These are phyloP conservation scores for Erodium texanum DNA, from an alignment of 441 rosid genomes.

Conservation along the genomic window DNA sequence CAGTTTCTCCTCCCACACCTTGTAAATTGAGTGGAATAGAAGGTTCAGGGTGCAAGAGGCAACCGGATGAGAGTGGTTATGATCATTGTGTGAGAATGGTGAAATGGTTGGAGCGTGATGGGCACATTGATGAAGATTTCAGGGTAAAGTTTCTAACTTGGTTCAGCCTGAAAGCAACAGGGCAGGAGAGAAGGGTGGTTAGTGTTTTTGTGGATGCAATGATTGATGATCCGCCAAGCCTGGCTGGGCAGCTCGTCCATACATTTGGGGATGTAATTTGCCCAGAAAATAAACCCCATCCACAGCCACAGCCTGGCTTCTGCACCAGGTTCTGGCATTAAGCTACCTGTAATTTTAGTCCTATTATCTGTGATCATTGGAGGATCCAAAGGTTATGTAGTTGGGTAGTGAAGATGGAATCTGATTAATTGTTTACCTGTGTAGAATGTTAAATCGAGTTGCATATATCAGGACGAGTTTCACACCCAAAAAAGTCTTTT, in stretches of 20 bases:
- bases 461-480: too few species aligned
- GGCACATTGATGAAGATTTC: conserved; percentile 28
- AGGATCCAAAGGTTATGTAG: neutral
- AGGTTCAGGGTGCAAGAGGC: conserved; percentile 17
- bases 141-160: conserved; percentile 33
- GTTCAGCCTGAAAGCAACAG: conserved; percentile 33
- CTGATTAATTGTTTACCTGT: neutral
- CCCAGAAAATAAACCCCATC: conserved; percentile 17
- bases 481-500: too few species aligned
- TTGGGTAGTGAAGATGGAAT: neutral
- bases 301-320: conserved; percentile 5
- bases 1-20: conserved; percentile 29
- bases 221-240: conserved; percentile 26
- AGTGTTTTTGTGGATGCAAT: conserved; percentile 28
- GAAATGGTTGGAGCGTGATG: conserved; percentile 29
- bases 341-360: neutral
- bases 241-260: conserved; percentile 30
- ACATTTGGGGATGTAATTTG: conserved; percentile 24
- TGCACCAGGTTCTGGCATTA: conserved; percentile 18
- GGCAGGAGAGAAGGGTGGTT: conserved; percentile 34
- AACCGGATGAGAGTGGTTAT: conserved; percentile 22
- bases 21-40: conserved; percentile 17
- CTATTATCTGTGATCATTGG: neutral
- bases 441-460: too few species aligned
- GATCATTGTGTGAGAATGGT: conserved; percentile 25